A percentile compares a stretch with the other conserved stretches of the same genome.
Conservation (phyloP, 768 basidiomycete species). For the Psilocybe cyanescens region DNA sequence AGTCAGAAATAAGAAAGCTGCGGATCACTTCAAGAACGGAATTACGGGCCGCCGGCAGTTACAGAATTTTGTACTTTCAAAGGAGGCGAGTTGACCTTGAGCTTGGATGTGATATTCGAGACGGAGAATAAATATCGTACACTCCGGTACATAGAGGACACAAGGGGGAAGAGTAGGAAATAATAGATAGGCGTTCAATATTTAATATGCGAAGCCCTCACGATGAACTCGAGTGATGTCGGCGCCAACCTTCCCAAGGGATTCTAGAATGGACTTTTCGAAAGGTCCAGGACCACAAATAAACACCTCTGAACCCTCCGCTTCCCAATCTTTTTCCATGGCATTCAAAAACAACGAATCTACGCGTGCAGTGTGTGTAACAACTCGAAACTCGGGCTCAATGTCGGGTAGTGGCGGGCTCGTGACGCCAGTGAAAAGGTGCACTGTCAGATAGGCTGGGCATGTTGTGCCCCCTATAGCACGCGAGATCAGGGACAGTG, state of each 20-base stretch:
- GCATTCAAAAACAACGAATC: conserved; percentile 27
- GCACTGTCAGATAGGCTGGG: conserved; percentile 32
- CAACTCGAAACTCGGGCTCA: conserved; percentile 6
- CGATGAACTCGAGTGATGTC: conserved; percentile 42
- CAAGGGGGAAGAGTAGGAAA: too few species aligned
- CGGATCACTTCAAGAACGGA: background rate
- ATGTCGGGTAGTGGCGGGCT: conserved; percentile 1
- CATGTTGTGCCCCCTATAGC: conserved; percentile 22
- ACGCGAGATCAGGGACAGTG: conserved; percentile 44
- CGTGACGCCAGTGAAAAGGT: conserved; percentile 40
- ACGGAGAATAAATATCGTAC: too few species aligned
- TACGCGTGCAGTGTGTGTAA: conserved; percentile 13
- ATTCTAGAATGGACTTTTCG: conserved; percentile 39
- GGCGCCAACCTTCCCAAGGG: conserved; percentile 38
- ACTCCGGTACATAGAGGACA: too few species aligned
- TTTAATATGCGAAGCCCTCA: conserved; percentile 20
- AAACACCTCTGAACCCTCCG: conserved; percentile 34
- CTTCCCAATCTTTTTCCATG: conserved; percentile 17
- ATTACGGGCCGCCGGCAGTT: background rate
- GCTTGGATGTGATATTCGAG: too few species aligned
- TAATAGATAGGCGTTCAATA: too few species aligned
- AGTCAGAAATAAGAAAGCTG: background rate
- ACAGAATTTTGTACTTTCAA: background rate
- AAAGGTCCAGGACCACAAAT: conserved; percentile 56
- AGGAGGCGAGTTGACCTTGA: too few species aligned